Percentiles rank a stretch among this genome's conserved stretches.
Conservation (phyloP, 2,329 filamentous ascomycete genomes). For the Macrophomina phaseolina region DNA sequence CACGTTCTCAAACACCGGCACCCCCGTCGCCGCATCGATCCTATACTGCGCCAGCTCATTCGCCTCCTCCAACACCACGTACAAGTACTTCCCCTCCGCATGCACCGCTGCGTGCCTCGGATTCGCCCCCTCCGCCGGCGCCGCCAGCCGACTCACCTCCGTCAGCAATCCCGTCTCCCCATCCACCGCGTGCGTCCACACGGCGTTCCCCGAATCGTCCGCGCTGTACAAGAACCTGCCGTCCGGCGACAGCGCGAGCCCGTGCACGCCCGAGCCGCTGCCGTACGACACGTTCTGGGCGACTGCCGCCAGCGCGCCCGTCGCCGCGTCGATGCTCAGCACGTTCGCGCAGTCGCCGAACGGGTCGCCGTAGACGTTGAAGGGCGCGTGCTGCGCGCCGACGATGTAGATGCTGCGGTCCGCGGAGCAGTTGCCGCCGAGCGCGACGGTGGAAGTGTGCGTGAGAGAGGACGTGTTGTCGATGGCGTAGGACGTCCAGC, state of each 20-base stretch:
- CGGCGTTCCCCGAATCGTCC: constrained; percentile 40
- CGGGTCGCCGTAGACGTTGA: constrained; percentile 22
- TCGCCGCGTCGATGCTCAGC: constrained; percentile 4
- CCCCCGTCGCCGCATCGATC: constrained; percentile 30
- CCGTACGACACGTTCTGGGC: constrained; percentile 14
- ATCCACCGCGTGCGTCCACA: constrained; percentile 39
- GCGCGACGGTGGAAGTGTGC: neutral
- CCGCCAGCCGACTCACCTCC: constrained; percentile 32
- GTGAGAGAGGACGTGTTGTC: constrained; percentile 14
- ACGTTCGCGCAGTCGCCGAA: constrained; percentile 26
- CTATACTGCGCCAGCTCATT: constrained; percentile 36
- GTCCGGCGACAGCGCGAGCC: constrained; percentile 33
- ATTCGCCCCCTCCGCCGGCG: constrained; percentile 32
- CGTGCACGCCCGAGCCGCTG: constrained; percentile 35
- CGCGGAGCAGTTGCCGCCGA: constrained; percentile 3
- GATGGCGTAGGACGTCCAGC: constrained; percentile 21
- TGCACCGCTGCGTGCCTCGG: constrained; percentile 39
- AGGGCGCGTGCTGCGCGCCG: neutral
- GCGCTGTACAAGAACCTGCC: constrained; percentile 40
- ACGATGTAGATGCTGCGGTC: constrained; percentile 20
- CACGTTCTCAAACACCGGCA: constrained; percentile 24
- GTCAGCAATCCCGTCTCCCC: constrained; percentile 30
- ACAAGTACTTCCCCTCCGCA: constrained; percentile 37
- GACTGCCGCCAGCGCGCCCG: neutral
- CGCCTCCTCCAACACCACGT: constrained; percentile 37